phyloP scores from a whole-genome alignment of 352 stramenopile genomes.

The Globisporangium megalacanthum region DNA sequence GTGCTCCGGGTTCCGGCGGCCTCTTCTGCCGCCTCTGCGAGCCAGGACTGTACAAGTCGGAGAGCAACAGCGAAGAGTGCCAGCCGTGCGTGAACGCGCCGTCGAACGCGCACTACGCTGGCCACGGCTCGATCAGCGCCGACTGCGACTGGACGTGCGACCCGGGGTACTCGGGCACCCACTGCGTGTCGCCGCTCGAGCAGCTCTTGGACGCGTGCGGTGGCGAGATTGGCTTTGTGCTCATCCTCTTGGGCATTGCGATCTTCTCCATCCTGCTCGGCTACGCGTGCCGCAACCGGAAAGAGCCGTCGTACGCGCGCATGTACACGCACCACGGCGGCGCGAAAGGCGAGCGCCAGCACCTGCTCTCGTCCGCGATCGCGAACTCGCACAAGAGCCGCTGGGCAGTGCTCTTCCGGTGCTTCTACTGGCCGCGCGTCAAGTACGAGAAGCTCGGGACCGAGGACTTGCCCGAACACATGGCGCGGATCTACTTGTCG shows the following conservation, averaged over 20 bases:
- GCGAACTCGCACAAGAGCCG: constrained; percentile 46
- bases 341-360: constrained; percentile 51
- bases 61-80: constrained; percentile 77
- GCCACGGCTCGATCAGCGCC: constrained; percentile 32
- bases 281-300: constrained; percentile 63
- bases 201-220: constrained; percentile 72
- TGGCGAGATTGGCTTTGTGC: constrained; percentile 62
- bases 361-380: constrained; percentile 54
- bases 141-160: constrained; percentile 71
- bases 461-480: constrained; percentile 75
- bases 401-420: constrained; percentile 52
- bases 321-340: constrained; percentile 37
- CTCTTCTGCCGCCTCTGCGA: constrained; percentile 63
- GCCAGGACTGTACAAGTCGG: constrained; percentile 65
- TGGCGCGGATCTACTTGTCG: constrained; percentile 69
- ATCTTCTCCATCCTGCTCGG: constrained; percentile 68
- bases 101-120: constrained; percentile 63
- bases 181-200: constrained; percentile 70
- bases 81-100: constrained; percentile 53
- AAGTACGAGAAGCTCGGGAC: constrained; percentile 75
- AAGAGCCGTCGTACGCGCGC: constrained; percentile 55
- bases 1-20: constrained; percentile 60
- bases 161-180: constrained; percentile 65
- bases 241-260: constrained; percentile 63
- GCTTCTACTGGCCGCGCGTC: constrained; percentile 73